Conservation (phyloP, 2,329 filamentous ascomycete genomes). For the Paraconiothyrium sp. region DNA sequence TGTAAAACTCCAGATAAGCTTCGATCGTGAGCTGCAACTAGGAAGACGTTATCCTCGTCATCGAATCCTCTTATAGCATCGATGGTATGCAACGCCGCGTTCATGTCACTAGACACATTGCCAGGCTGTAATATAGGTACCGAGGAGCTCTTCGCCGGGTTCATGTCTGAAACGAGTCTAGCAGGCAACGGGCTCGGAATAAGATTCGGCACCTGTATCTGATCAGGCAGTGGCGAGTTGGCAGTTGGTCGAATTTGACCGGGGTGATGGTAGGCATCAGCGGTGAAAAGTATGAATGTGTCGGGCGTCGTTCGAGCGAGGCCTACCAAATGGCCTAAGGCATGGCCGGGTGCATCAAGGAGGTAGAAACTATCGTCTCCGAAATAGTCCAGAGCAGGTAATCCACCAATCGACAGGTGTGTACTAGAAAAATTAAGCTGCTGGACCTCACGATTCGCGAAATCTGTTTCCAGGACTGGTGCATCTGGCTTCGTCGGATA, state of each 20-base stretch:
- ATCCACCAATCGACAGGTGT: conserved; percentile 53
- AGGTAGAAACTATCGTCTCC: conserved; percentile 66
- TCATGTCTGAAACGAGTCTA: too few relatives aligned
- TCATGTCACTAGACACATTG: not conserved
- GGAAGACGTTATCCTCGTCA: not conserved
- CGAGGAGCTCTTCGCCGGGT: too few relatives aligned
- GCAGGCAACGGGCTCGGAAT: too few relatives aligned
- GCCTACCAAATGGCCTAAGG: conserved; percentile 61
- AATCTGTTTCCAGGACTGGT: not conserved
- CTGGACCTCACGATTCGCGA: not conserved
- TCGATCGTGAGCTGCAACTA: not conserved
- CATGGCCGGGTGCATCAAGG: conserved; percentile 63
- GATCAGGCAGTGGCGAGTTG: conserved; percentile 29
- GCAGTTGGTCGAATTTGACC: conserved; percentile 38
- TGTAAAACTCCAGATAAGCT: not conserved
- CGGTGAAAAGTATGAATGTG: conserved; percentile 41
- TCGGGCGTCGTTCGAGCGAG: conserved; percentile 55
- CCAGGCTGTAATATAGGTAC: not conserved
- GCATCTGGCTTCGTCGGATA: conserved; percentile 47
- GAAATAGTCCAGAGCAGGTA: conserved; percentile 63
- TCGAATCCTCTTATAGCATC: not conserved
- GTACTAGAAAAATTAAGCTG: not conserved
- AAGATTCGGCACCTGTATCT: too few relatives aligned
- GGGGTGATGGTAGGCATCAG: conserved; percentile 38
- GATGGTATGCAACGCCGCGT: not conserved